Evolutionary conservation across 2,329 filamentous ascomycete species (phyloP), one percentile per base, ranked within the genome.

Genomic region (Mycogone perniciosa): DNA sequence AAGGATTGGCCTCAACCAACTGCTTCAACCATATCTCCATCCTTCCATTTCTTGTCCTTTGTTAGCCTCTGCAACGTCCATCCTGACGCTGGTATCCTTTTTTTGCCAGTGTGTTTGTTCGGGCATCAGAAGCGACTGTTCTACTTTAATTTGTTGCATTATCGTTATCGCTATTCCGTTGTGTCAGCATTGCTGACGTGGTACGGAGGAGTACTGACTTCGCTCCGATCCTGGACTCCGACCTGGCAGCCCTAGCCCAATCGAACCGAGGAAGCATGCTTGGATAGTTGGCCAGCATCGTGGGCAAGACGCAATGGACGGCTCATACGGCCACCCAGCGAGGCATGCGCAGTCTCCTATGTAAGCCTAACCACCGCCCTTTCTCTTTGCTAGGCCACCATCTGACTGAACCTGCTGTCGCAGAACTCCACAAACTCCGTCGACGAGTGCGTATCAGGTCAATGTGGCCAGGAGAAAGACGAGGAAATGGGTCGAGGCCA

Each of bases 401-500:
- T 20, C 49, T 46, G 41, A 53, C 38, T 34, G 29, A 46, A 26
- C 53, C 33, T 31, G n/a, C 50, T 37, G 20, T 13, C 8, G 11
- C 34, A 68, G 65, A 56, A 61, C 63, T 37, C 62, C 66, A 7
- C 58, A 62, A 38, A 61, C 66, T n/a, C 61, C 65, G 11, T 57
- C 64, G 20, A 62, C 59, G 48, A 65, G 60, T 52, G 62, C 69
- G 29, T 96, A 91, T 71, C 86, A 88, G 66, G 82, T 89, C 46
- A 95, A 96, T 66, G 84, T 96, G 44, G 92, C 88, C 70, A 84
- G 92, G 55, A 80, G 84, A 50, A 95, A 95, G 72, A 96, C 91
- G 50, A 88, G 85, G 70, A 95, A 95, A 79, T 97, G 92, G 92
- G 86, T 92, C 35, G 86, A 95, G 62, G 92, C 92, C 34, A 92